Evolutionary conservation across 306 rosid genomes (phyloP), one percentile per base, ranked within the genome.

Genomic region (Leucaena leucocephala): DNA sequence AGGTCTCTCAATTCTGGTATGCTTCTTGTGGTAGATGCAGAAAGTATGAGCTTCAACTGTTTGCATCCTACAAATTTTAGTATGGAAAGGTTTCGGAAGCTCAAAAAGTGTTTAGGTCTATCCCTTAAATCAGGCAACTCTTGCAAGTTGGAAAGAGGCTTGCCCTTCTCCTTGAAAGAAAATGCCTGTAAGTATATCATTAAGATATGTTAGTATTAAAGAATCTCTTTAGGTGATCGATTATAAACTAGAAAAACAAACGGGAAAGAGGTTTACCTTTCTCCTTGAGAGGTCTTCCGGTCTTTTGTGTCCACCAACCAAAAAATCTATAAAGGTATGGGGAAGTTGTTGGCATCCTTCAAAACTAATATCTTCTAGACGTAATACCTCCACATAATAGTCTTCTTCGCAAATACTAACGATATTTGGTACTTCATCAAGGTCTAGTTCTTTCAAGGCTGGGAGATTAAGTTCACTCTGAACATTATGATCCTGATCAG

Each of bases 391-490:
- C 17, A 57, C 14, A 57, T 57, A 21, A 21, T 57, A 21, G 36
- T 57, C 21, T 21, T 54, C 62, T 4, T 62, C 7, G 46, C 62
- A 81, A n/a, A 81, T 27, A 67, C 11, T 40, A 3, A 34, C 10
- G 66, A 68, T 21, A 21, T 68, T 75, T 58, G 76, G 76, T 38
- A 69, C 4, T 3, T 17, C 12, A 1, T 16, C 0, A 19, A 81
- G 76, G 17, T 10, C 5, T 2, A 75, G 45, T 0, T 12, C 4
- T 16, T 39, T 40, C 55, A 81, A 49, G 36, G 7, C 22, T 21
- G 80, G 80, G 13, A 74, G 75, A 38, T 54, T 40, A 68, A 81
- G 61, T 55, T 7, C 3, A n/a, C 27, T 55, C 33, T 7, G 33
- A 55, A n/a, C 61, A 19, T 8, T 55, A 7, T n/a, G 61, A 3